phyloP scores from a whole-genome alignment of 1,284 basidiomycete genomes.

The Serendipita sp. region DNA sequence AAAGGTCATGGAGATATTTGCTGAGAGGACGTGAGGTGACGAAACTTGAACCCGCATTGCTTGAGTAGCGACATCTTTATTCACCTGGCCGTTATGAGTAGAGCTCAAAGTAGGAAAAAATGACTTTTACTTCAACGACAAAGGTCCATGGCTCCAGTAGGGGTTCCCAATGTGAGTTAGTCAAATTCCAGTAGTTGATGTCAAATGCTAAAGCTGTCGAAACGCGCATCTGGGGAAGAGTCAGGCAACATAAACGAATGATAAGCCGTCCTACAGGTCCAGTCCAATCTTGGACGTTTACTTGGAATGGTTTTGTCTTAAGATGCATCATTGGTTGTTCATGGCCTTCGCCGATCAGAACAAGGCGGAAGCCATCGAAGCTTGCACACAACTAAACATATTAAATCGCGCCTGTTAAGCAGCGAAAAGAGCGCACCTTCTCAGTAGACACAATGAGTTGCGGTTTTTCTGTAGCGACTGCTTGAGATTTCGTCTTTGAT shows the following conservation, averaged over 20 bases:
- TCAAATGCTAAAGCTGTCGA: conserved; percentile 66
- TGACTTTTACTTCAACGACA: conserved; percentile 47
- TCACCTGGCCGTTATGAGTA: conserved; percentile 26
- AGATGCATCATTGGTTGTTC: conserved; percentile 91
- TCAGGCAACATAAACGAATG: neutral
- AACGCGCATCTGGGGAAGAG: conserved; percentile 50
- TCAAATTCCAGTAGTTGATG: conserved; percentile 94
- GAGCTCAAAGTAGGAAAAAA: neutral
- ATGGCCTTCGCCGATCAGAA: conserved; percentile 89
- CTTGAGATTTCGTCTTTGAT: conserved; percentile 3
- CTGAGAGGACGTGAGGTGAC: conserved; percentile 74
- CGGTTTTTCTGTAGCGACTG: conserved; percentile 27
- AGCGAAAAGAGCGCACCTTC: conserved; percentile 34
- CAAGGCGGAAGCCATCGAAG: conserved; percentile 82
- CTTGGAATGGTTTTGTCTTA: conserved; percentile 72
- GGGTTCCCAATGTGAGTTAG: conserved; percentile 99
- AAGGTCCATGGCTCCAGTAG: conserved; percentile 96
- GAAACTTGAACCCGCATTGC: conserved; percentile 52
- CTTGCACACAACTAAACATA: conserved; percentile 54
- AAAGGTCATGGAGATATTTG: conserved; percentile 88
- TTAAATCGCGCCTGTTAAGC: neutral
- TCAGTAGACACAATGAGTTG: conserved; percentile 67
- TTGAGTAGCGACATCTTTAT: conserved; percentile 36
- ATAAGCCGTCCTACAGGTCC: conserved; percentile 45
- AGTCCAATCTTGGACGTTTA: conserved; percentile 87